phyloP scores from a whole-genome alignment of 441 rosid genomes.

The Pelargonium cotyledonis region DNA sequence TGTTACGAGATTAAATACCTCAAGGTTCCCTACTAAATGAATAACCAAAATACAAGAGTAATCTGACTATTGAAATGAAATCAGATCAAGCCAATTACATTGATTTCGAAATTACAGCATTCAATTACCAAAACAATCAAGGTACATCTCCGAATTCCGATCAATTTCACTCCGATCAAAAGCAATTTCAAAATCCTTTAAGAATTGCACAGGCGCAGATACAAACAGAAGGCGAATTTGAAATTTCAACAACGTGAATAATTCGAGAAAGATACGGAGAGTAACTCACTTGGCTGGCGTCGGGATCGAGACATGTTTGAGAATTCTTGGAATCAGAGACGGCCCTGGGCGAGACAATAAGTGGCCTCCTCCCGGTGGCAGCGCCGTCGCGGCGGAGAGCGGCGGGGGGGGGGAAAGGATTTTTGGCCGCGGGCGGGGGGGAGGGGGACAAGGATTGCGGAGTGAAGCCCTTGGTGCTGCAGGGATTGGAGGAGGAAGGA shows the following conservation, averaged over 20 bases:
- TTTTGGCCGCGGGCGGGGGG: slow-evolving; percentile 58
- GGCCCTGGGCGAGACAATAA: slow-evolving; percentile 65
- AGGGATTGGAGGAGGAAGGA: slow-evolving; percentile 27
- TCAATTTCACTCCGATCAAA: background rate
- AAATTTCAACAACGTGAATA: background rate
- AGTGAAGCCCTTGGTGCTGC: background rate
- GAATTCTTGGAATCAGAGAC: slow-evolving; percentile 85
- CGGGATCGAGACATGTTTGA: slow-evolving; percentile 97
- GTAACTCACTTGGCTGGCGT: slow-evolving; percentile 75
- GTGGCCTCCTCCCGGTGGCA: slow-evolving; percentile 26
- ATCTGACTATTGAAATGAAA: no score
- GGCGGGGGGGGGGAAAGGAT: slow-evolving; percentile 23
- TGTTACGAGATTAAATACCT: background rate
- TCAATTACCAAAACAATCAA: background rate
- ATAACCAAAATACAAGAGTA: background rate
- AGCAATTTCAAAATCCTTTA: background rate
- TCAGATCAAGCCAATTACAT: no score
- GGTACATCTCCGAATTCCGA: background rate
- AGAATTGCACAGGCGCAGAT: background rate
- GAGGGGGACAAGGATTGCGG: slow-evolving; percentile 38
- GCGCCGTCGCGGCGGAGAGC: slow-evolving; percentile 5
- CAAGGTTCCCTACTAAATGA: background rate
- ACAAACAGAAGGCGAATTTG: background rate
- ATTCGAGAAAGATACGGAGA: background rate
- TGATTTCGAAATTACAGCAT: no score